Evolutionary conservation across 805 yeast genomes (phyloP), one percentile per base, ranked within the genome.

Genomic region (Naumovozyma dairenensis): DNA sequence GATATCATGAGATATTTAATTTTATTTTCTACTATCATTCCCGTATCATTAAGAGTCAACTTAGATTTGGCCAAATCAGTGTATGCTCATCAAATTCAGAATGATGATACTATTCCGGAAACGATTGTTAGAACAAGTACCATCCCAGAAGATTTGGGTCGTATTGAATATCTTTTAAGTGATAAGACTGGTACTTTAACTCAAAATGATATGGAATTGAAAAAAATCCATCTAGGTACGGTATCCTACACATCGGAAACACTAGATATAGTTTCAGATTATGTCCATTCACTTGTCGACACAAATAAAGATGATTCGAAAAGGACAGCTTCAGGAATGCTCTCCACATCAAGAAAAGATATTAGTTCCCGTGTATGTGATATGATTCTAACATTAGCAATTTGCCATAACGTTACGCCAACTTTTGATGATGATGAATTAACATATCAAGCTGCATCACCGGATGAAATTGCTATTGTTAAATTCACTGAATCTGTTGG

Each of bases 391-490:
- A 82, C 96, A 1, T 65, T 92, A 32, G 94, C 97, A 0, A 63
- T 89, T n/a, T 92, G 99, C 57, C 99, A 92, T 57, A 86, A 86
- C 46, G 99, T 92, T 19, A 93, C 98, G 0, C 99, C 99, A 1
- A 77, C 94, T 0, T 72, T 77, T 44, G 92, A 80, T 37, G 83
- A 78, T 43, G 85, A 82, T 18, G 76, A 66, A 37, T 55, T 77
- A 12, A 71, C 85, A 2, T 92, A 87, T 55, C 99, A 92, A 60
- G 98, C 98, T 0, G 96, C 97, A 0, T 87, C 96, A 0, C 99
- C 99, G 0, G 99, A 92, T 63, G 99, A 92, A 55, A 77, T 92
- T 46, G 98, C 99, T 19, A 92, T 92, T 42, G 97, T 92, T 14
- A 80, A 80, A 50, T 92, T 85, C 62, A 83, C 96, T 1, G 93